Conservation (phyloP, 2,329 filamentous ascomycete species). For the Emergomyces orientalis region DNA sequence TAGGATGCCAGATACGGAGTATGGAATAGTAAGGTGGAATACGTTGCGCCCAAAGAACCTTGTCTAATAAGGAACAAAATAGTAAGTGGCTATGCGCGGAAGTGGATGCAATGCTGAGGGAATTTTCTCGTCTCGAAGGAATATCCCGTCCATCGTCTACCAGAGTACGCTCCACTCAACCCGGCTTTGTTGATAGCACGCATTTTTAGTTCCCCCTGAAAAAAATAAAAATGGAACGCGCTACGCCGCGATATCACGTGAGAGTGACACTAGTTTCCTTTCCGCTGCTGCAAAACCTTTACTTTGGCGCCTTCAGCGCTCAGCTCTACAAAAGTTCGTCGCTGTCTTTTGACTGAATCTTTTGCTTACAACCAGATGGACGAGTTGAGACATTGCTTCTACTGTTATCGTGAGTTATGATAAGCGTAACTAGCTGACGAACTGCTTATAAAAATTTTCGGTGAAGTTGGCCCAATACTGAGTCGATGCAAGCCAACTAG, state of each 20-base stretch:
- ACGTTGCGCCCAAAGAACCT: neutral
- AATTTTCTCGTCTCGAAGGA: neutral
- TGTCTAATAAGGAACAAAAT: neutral
- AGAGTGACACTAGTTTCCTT: no score
- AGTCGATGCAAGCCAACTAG: neutral
- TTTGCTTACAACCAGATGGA: neutral
- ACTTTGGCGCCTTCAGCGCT: no score
- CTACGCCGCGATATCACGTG: neutral
- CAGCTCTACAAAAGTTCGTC: no score
- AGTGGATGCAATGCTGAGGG: neutral
- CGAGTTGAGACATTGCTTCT: neutral
- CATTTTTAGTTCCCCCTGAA: neutral
- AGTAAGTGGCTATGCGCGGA: neutral
- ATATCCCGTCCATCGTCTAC: neutral
- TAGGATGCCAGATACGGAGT: neutral
- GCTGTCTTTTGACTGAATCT: neutral
- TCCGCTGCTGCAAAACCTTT: no score
- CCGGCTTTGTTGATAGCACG: no score
- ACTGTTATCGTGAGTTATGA: neutral
- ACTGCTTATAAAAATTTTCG: neutral
- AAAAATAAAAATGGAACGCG: no score
- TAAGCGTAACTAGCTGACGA: neutral
- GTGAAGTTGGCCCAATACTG: neutral
- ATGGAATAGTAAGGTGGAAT: neutral
- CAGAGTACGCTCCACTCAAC: no score